A percentile compares a stretch with the other conserved stretches of the same genome.
Evolutionary conservation across 345 rosid genomes (phyloP).

Genomic region (Syzygium jambos): DNA sequence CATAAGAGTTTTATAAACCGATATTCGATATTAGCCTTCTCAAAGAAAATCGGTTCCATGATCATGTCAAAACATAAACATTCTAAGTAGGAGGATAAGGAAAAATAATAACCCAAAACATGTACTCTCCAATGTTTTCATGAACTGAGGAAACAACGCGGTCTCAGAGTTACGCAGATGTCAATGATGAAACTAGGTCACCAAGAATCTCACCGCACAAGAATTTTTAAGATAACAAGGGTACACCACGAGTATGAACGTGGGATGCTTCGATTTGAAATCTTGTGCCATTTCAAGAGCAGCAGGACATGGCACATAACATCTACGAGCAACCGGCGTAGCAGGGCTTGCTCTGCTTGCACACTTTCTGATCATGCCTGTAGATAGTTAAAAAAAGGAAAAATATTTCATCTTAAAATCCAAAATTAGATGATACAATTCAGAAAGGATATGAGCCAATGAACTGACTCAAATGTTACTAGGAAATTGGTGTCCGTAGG

Average conservation of each 20-base stretch:
- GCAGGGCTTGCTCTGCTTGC: background rate
- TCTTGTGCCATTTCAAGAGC: too few relatives aligned
- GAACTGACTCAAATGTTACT: background rate
- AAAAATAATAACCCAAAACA: background rate
- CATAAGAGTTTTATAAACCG: background rate
- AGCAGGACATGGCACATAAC: background rate
- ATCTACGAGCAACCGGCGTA: background rate
- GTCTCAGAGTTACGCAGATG: background rate
- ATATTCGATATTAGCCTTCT: background rate
- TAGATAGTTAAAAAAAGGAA: too few relatives aligned
- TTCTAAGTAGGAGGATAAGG: background rate
- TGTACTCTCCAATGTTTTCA: background rate
- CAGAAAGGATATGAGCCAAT: background rate
- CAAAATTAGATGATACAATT: background rate
- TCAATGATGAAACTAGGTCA: too few relatives aligned
- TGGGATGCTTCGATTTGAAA: too few relatives aligned
- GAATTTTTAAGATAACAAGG: too few relatives aligned
- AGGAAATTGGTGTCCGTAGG: background rate
- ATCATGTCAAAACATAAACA: background rate
- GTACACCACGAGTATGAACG: too few relatives aligned
- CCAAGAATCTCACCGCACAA: too few relatives aligned
- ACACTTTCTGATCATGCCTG: background rate
- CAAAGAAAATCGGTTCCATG: background rate
- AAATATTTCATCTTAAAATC: too few relatives aligned
- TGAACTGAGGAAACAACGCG: background rate